These are phyloP conservation scores for Colletotrichum karsti DNA, from an alignment of 2,329 filamentous ascomycete species.

Conservation along the genomic window DNA sequence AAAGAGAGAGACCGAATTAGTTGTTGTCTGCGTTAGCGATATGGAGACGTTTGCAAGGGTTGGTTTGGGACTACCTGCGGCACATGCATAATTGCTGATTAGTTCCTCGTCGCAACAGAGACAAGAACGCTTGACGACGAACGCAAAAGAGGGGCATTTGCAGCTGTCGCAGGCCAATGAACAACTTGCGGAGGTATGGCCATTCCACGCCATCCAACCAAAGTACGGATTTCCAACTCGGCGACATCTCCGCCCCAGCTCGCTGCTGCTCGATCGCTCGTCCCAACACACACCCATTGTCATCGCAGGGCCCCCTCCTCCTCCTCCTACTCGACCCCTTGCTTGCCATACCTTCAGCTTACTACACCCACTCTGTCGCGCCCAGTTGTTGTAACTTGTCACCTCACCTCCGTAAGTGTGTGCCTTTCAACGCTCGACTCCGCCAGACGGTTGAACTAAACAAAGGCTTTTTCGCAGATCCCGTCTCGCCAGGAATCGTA, in stretches of 20 bases:
- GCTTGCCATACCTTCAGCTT: constrained; percentile 1
- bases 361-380: neutral
- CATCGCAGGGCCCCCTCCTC: neutral
- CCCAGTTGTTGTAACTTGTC: too few species aligned
- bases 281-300: neutral
- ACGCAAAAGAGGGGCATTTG: too few species aligned
- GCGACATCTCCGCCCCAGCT: too few species aligned
- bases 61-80: neutral
- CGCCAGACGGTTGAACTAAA: neutral
- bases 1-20: neutral
- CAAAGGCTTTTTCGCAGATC: neutral
- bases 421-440: too few species aligned
- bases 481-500: neutral
- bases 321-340: neutral
- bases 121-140: constrained; percentile 8
- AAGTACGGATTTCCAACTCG: too few species aligned
- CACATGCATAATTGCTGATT: too few species aligned
- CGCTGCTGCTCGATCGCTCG: too few species aligned
- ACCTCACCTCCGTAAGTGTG: too few species aligned
- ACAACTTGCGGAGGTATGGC: too few species aligned
- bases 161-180: too few species aligned
- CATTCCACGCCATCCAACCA: too few species aligned
- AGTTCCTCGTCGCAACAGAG: neutral
- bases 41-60: neutral
- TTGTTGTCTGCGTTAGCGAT: neutral